Evolutionary conservation across 345 rosid species (phyloP).

Genomic region (Camelina neglecta): DNA sequence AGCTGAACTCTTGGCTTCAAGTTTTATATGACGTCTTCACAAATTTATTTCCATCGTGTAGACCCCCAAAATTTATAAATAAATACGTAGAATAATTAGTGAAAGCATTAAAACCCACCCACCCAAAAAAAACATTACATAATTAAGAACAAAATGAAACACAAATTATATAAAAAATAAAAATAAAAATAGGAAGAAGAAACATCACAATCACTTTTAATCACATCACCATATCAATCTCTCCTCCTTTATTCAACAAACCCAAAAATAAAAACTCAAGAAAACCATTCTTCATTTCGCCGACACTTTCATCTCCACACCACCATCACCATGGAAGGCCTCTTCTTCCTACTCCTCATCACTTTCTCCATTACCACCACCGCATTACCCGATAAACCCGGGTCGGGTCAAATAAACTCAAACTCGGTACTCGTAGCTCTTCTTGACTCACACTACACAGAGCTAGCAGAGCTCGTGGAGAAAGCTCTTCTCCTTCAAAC

Average conservation of each 20-base stretch:
- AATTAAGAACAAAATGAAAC: conserved; percentile 10
- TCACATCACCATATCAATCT: conserved; percentile 30
- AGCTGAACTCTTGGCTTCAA: conserved; percentile 39
- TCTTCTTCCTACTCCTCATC: conserved; percentile 36
- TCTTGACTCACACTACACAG: conserved; percentile 95
- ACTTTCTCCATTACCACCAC: conserved; percentile 36
- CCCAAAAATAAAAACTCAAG: neutral
- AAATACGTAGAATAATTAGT: neutral
- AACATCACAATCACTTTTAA: conserved; percentile 36
- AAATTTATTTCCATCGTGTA: conserved; percentile 11
- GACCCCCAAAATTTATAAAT: conserved; percentile 2
- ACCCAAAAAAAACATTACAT: conserved; percentile 26
- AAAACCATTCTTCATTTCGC: conserved; percentile 22
- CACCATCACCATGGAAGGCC: conserved; percentile 62
- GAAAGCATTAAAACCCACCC: conserved; percentile 32
- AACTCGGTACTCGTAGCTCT: conserved; percentile 94
- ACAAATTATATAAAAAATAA: neutral
- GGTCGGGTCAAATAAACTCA: conserved; percentile 71
- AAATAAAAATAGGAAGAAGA: conserved; percentile 16
- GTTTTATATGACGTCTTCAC: conserved; percentile 23
- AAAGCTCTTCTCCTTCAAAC: conserved; percentile 91
- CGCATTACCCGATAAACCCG: conserved; percentile 58
- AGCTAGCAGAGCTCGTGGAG: conserved; percentile 89
- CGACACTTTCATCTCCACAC: conserved; percentile 40
- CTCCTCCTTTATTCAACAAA: conserved; percentile 16